These are phyloP conservation scores for Mucor indicus DNA, from an alignment of 371 early-diverging fungal genomes.

Conservation along the genomic window DNA sequence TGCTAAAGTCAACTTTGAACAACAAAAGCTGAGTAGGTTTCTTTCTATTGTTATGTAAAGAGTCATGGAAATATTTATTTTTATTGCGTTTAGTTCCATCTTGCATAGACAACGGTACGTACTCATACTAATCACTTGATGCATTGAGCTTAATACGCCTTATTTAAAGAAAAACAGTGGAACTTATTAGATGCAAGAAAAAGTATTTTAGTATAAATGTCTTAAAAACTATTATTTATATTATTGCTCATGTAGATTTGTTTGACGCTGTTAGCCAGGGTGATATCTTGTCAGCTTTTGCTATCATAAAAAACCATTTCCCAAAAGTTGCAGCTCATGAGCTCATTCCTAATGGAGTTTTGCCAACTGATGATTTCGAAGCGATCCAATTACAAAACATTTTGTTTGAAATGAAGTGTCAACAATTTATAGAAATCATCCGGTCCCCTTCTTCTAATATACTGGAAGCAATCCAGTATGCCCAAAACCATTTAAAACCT, in stretches of 20 bases:
- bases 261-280: constrained; percentile 30
- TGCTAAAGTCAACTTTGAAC: constrained; percentile 11
- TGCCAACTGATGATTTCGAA: background rate
- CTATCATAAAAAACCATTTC: constrained; percentile 29
- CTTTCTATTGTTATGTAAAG: background rate
- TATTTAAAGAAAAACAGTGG: constrained; percentile 21
- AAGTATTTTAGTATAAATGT: constrained; percentile 16
- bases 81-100: background rate
- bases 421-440: constrained; percentile 38
- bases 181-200: constrained; percentile 38
- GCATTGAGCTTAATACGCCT: background rate
- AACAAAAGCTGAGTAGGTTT: background rate
- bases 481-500: constrained; percentile 33
- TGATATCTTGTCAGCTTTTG: constrained; percentile 31
- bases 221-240: background rate
- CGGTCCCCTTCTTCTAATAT: constrained; percentile 17
- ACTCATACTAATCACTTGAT: background rate
- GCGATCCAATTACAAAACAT: constrained; percentile 1
- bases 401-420: constrained; percentile 35
- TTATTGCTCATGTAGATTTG: constrained; percentile 12
- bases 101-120: background rate
- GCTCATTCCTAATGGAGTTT: background rate
- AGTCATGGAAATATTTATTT: background rate
- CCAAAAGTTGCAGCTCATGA: constrained; percentile 23
- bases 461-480: constrained; percentile 32